Percentiles rank a stretch among this genome's conserved stretches.
Conservation (phyloP, 768 basidiomycete genomes). For the Astraeus odoratus region DNA sequence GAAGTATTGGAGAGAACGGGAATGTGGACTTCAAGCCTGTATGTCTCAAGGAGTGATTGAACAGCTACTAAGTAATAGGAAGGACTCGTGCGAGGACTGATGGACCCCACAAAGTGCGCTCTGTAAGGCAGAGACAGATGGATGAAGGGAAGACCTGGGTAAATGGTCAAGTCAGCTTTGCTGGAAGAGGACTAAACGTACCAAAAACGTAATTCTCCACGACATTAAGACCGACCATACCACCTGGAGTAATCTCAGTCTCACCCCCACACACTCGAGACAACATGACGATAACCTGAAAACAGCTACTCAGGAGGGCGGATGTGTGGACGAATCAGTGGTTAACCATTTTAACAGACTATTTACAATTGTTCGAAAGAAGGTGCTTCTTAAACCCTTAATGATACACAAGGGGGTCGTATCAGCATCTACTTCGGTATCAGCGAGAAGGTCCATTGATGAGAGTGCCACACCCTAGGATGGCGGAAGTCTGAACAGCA, state of each 20-base stretch:
- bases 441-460: not conserved
- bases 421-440: slow-evolving; percentile 8
- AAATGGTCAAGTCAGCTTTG: not conserved
- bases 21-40: slow-evolving; percentile 61
- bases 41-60: slow-evolving; percentile 57
- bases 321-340: not conserved
- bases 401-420: slow-evolving; percentile 48
- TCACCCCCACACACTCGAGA: slow-evolving; percentile 89
- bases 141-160: slow-evolving; percentile 71
- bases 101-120: slow-evolving; percentile 78
- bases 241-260: slow-evolving; percentile 86
- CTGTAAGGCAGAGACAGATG: slow-evolving; percentile 65
- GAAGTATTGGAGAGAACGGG: slow-evolving; percentile 27
- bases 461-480: slow-evolving; percentile 31
- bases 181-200: slow-evolving; percentile 52
- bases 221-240: slow-evolving; percentile 75
- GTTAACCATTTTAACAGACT: slow-evolving; percentile 50
- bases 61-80: slow-evolving; percentile 68
- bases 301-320: not conserved
- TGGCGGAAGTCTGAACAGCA: slow-evolving; percentile 29
- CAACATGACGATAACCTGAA: slow-evolving; percentile 68
- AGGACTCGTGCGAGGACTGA: slow-evolving; percentile 72
- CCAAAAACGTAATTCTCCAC: slow-evolving; percentile 55
- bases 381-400: slow-evolving; percentile 86
- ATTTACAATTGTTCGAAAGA: slow-evolving; percentile 71